phyloP scores from a whole-genome alignment of 148 eudicot species.

The Rheum nobile region DNA sequence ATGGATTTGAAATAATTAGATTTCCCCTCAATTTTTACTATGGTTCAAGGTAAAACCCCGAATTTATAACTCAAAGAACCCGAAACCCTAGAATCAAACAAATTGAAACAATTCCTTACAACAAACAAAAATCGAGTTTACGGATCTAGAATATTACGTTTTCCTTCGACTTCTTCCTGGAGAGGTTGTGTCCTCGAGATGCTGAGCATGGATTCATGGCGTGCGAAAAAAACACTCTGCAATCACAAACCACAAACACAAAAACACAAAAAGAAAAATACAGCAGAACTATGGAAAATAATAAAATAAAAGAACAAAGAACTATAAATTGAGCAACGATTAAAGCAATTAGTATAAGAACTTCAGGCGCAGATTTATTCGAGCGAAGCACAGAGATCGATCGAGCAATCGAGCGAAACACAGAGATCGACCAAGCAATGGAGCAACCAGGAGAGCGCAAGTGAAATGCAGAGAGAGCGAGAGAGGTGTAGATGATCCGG shows the following conservation, averaged over 20 bases:
- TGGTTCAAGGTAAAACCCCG: neutral
- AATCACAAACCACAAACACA: neutral
- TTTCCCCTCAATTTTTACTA: neutral
- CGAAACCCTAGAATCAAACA: neutral
- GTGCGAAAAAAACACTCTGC: neutral
- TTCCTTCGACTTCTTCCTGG: neutral
- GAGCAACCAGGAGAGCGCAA: neutral
- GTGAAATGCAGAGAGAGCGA: neutral
- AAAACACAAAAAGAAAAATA: neutral
- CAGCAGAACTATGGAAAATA: neutral
- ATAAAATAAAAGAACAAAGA: neutral
- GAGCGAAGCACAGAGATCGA: neutral
- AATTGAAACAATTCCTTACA: neutral
- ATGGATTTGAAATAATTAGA: neutral
- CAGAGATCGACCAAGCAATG: too few species aligned
- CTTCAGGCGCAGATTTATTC: neutral
- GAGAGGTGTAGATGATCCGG: neutral
- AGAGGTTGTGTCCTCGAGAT: neutral
- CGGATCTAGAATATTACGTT: constrained; percentile 1
- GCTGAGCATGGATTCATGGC: neutral
- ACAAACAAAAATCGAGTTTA: neutral
- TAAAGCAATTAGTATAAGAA: neutral
- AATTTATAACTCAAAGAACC: neutral
- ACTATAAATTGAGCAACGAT: neutral
- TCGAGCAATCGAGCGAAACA: neutral